A percentile compares a stretch with the other conserved stretches of the same genome.
Conservation (phyloP, 2,329 filamentous ascomycete genomes). For the Biscogniauxia sp. region DNA sequence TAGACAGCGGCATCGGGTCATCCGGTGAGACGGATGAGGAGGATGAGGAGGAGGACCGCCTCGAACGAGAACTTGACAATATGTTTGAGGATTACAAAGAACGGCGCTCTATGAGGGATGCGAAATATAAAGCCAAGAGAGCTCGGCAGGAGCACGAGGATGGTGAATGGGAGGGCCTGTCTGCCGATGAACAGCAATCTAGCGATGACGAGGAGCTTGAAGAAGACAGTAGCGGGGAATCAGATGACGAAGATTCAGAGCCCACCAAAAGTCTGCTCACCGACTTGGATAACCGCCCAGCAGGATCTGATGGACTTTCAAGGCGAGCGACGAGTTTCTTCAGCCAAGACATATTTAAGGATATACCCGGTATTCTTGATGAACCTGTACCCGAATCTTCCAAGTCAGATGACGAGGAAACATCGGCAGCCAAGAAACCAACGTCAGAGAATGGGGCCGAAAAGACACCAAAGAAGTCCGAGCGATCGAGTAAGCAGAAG, state of each 20-base stretch:
- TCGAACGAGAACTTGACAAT: slow-evolving; percentile 81
- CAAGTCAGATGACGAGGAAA: slow-evolving; percentile 30
- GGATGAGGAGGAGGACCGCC: slow-evolving; percentile 76
- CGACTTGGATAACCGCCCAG: slow-evolving; percentile 56
- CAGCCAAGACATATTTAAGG: slow-evolving; percentile 90
- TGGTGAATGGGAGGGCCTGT: slow-evolving; percentile 91
- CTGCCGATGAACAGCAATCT: slow-evolving; percentile 57
- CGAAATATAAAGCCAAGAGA: slow-evolving; percentile 89
- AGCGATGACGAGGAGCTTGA: slow-evolving; percentile 61
- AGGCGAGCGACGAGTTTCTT: slow-evolving; percentile 88
- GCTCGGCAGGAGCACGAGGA: slow-evolving; percentile 77
- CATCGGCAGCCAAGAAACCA: slow-evolving; percentile 21
- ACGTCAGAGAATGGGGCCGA: slow-evolving; percentile 24
- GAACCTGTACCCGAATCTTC: slow-evolving; percentile 40
- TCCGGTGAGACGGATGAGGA: slow-evolving; percentile 58
- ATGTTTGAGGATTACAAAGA: slow-evolving; percentile 88
- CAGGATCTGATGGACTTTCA: slow-evolving; percentile 63
- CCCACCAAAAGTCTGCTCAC: slow-evolving; percentile 55
- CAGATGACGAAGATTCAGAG: slow-evolving; percentile 51
- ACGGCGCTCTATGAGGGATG: slow-evolving; percentile 73
- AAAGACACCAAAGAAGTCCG: slow-evolving; percentile 14
- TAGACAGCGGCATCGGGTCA: slow-evolving; percentile 56
- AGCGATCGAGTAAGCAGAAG: slow-evolving; percentile 9
- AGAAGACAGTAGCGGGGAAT: slow-evolving; percentile 62
- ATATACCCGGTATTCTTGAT: slow-evolving; percentile 66